Evolutionary conservation across 306 rosid genomes (phyloP).

Genomic region (Styphnolobium japonicum): DNA sequence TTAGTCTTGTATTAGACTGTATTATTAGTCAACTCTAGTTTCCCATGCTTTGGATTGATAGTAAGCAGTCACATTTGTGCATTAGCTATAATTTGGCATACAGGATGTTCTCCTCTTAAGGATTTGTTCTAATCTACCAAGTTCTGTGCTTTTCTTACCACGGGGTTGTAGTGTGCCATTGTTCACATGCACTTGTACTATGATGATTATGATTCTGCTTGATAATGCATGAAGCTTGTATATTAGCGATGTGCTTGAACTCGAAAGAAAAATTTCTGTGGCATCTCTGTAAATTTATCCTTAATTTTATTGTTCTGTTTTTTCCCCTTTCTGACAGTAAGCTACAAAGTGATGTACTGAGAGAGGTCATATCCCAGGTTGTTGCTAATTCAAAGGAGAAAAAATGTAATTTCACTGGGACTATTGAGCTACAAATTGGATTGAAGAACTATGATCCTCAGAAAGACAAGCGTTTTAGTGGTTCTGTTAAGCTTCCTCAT

Average conservation of each 20-base stretch:
- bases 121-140: too few species aligned
- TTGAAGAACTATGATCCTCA: conserved; percentile 69
- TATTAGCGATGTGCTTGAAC: neutral
- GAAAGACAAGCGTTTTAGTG: conserved; percentile 75
- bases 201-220: neutral
- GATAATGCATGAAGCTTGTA: neutral
- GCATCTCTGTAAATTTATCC: neutral
- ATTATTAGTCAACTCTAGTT: too few species aligned
- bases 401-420: conserved; percentile 49
- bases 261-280: neutral
- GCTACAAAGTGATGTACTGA: conserved; percentile 46
- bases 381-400: conserved; percentile 35
- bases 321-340: conserved; percentile 45
- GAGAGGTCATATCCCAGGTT: conserved; percentile 47
- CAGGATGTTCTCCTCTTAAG: too few species aligned
- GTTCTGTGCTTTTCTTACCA: too few species aligned
- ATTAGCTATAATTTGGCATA: too few species aligned
- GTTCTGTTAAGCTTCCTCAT: conserved; percentile 67
- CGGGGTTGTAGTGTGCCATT: neutral
- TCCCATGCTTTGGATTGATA: too few species aligned
- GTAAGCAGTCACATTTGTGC: too few species aligned
- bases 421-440: conserved; percentile 67
- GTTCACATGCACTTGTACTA: neutral
- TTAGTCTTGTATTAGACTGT: too few species aligned
- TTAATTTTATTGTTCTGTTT: neutral